These are phyloP conservation scores for Umbellularia californica DNA, from an alignment of 164 flowering plant species.

Conservation along the genomic window DNA sequence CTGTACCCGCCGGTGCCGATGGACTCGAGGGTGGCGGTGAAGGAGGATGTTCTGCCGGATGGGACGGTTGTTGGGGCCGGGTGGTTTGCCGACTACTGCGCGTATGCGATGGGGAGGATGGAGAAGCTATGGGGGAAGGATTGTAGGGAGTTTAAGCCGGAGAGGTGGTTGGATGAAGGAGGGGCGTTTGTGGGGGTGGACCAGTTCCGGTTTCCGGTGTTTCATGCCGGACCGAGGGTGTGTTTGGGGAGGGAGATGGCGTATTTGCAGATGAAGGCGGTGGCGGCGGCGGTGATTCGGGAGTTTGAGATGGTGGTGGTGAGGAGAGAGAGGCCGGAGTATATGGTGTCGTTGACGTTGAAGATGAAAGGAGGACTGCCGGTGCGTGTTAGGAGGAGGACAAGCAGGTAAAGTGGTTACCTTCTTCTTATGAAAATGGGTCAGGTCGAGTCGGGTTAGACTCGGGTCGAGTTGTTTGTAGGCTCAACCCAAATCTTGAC, in stretches of 20 bases:
- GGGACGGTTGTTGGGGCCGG: slow-evolving; percentile 38
- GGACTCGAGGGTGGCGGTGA: slow-evolving; percentile 26
- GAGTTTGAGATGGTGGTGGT: slow-evolving; percentile 35
- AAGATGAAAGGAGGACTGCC: slow-evolving; percentile 53
- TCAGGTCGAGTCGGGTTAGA: too few species aligned
- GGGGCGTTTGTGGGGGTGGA: slow-evolving; percentile 28
- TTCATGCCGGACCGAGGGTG: slow-evolving; percentile 52
- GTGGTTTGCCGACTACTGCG: slow-evolving; percentile 46
- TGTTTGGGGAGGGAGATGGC: slow-evolving; percentile 66
- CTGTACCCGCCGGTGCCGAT: slow-evolving; percentile 50
- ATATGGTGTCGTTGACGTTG: slow-evolving; percentile 22
- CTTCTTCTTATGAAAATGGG: too few species aligned
- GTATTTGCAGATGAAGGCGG: slow-evolving; percentile 53
- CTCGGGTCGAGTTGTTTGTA: too few species aligned
- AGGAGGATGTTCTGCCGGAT: slow-evolving; percentile 37
- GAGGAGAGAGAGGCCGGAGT: slow-evolving; percentile 28
- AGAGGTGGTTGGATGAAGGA: slow-evolving; percentile 43
- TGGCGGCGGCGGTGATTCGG: slow-evolving; percentile 37
- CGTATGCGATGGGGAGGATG: slow-evolving; percentile 55
- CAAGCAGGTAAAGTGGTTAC: neutral
- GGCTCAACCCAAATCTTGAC: too few species aligned
- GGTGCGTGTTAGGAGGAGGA: slow-evolving; percentile 15
- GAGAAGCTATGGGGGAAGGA: slow-evolving; percentile 51
- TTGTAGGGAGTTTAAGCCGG: slow-evolving; percentile 45
- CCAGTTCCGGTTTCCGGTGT: slow-evolving; percentile 44